phyloP scores from a whole-genome alignment of 2,329 filamentous ascomycete genomes.

The Ascochyta viciae-villosae region DNA sequence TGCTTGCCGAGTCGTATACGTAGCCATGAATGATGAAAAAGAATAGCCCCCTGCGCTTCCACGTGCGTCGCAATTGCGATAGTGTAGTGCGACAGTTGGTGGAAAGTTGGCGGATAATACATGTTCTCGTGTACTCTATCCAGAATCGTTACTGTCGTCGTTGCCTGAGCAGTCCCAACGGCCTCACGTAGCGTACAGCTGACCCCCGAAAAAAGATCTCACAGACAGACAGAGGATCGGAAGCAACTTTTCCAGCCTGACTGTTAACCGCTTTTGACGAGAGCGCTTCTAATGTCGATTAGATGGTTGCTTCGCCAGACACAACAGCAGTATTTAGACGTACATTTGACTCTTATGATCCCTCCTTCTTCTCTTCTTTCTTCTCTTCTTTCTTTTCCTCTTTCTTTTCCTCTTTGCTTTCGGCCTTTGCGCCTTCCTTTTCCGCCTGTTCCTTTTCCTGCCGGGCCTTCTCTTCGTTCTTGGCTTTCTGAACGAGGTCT shows the following conservation, averaged over 20 bases:
- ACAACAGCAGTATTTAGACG: neutral
- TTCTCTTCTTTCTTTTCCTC: constrained; percentile 51
- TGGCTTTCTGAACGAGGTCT: constrained; percentile 67
- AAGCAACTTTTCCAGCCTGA: neutral
- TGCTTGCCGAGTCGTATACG: constrained; percentile 26
- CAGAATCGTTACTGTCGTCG: constrained; percentile 28
- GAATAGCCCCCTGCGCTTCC: neutral
- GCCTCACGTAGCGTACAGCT: constrained; percentile 32
- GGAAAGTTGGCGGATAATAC: neutral
- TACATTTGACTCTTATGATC: constrained; percentile 8
- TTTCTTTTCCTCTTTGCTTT: constrained; percentile 40
- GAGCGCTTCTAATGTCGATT: neutral
- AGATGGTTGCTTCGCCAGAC: neutral
- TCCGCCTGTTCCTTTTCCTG: constrained; percentile 53
- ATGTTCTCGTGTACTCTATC: neutral
- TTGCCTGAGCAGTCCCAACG: constrained; percentile 10
- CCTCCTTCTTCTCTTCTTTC: constrained; percentile 29
- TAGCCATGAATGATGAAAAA: neutral
- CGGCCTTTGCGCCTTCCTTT: constrained; percentile 39
- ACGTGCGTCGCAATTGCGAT: neutral
- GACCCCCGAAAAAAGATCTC: neutral
- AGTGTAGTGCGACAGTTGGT: neutral
- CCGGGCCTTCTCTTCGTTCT: constrained; percentile 48
- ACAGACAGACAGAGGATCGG: neutral
- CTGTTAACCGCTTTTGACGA: neutral